phyloP scores from a whole-genome alignment of 2,329 filamentous ascomycete genomes.

The Xylariaceae sp. region DNA sequence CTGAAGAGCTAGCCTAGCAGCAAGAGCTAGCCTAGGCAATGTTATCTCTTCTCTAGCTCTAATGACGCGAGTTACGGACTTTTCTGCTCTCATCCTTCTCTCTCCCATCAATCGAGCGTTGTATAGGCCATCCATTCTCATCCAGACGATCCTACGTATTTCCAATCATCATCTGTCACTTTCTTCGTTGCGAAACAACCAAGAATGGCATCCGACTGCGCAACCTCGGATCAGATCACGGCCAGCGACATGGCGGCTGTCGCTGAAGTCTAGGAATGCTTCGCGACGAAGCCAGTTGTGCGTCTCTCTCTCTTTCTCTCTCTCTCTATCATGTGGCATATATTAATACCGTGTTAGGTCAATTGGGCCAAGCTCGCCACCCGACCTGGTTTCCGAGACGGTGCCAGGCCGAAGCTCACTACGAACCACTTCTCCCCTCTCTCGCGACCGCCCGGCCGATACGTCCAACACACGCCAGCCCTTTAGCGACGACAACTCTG shows the following conservation, averaged over 20 bases:
- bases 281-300: slow-evolving; percentile 7
- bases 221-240: slow-evolving; percentile 1
- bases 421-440: slow-evolving; percentile 4
- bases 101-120: no score
- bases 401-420: slow-evolving; percentile 1
- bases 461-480: not conserved
- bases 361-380: slow-evolving; percentile 5
- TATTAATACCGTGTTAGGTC: not conserved
- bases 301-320: not conserved
- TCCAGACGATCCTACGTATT: no score
- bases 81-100: no score
- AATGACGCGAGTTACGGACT: no score
- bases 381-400: slow-evolving; percentile 2
- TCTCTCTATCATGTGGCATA: not conserved
- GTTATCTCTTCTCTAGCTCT: no score
- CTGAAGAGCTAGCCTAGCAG: no score
- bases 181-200: no score
- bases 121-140: no score
- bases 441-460: not conserved
- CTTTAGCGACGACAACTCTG: not conserved
- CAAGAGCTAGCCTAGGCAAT: no score
- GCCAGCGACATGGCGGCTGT: slow-evolving; percentile 1
- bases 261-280: slow-evolving; percentile 8
- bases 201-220: not conserved
- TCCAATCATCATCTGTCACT: no score